Evolutionary conservation across 1,284 basidiomycete genomes (phyloP).

Genomic region (Phylloporus sp.): DNA sequence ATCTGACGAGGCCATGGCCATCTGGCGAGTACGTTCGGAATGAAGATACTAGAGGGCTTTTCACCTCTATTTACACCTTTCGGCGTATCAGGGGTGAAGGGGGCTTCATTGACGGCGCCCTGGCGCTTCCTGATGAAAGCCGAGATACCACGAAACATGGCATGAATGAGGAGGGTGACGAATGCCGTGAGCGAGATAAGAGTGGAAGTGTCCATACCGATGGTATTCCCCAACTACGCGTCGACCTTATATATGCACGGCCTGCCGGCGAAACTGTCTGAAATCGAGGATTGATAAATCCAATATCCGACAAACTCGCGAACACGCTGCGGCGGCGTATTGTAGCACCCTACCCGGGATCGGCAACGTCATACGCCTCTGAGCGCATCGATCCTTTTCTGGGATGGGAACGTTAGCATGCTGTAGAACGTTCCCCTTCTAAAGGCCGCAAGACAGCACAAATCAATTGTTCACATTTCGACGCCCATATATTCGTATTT

Average conservation of each 20-base stretch:
- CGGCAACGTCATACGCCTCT: too few species aligned
- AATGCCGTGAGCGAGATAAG: background rate
- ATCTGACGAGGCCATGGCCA: constrained; percentile 26
- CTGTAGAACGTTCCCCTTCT: background rate
- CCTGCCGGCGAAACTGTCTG: too few species aligned
- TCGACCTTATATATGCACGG: background rate
- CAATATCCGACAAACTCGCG: too few species aligned
- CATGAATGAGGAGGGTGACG: background rate
- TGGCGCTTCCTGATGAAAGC: background rate
- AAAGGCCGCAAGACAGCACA: too few species aligned
- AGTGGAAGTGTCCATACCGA: background rate
- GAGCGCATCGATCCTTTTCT: too few species aligned
- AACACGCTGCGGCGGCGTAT: background rate
- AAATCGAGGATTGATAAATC: background rate
- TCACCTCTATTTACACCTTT: background rate
- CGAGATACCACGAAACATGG: background rate
- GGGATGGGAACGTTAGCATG: background rate
- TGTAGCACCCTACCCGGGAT: background rate
- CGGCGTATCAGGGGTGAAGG: background rate
- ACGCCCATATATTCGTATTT: too few species aligned
- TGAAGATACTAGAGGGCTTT: constrained; percentile 9
- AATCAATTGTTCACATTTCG: too few species aligned
- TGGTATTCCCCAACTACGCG: background rate
- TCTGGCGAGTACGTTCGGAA: constrained; percentile 21
- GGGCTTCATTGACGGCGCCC: background rate